Evolutionary conservation across 768 basidiomycete genomes (phyloP).

Genomic region (Suillus cothurnatus): DNA sequence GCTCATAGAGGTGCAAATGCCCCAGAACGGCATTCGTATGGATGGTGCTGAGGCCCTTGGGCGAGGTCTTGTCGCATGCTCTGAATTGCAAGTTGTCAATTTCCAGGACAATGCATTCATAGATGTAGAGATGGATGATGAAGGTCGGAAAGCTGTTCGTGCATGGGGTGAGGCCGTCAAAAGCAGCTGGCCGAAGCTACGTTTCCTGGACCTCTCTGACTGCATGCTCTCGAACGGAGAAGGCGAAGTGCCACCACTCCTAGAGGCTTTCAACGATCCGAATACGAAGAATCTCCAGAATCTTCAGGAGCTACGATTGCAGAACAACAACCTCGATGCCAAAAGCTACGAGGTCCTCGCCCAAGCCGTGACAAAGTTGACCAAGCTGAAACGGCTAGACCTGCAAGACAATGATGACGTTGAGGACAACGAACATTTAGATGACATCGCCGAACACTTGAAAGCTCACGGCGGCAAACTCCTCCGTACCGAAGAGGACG

Average conservation of each 20-base stretch:
- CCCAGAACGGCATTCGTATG: constrained; percentile 98
- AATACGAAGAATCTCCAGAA: constrained; percentile 49
- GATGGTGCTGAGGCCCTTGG: constrained; percentile 84
- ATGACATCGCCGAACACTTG: constrained; percentile 53
- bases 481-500: constrained; percentile 76
- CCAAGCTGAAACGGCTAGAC: constrained; percentile 68
- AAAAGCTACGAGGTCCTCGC: constrained; percentile 70
- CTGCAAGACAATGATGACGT: constrained; percentile 91
- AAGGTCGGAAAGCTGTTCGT: constrained; percentile 49
- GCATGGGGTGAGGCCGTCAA: constrained; percentile 65
- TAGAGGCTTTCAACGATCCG: constrained; percentile 67
- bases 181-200: constrained; percentile 52
- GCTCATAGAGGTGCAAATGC: constrained; percentile 85
- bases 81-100: constrained; percentile 74
- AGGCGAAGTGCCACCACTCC: constrained; percentile 73
- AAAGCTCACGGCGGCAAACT: constrained; percentile 70
- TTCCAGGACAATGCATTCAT: constrained; percentile 90
- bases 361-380: constrained; percentile 60
- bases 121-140: constrained; percentile 56
- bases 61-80: constrained; percentile 67
- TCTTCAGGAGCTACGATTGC: constrained; percentile 76
- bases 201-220: constrained; percentile 77
- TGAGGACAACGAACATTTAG: constrained; percentile 68
- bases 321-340: constrained; percentile 89
- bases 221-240: constrained; percentile 76